A percentile compares a stretch with the other conserved stretches of the same genome.
Evolutionary conservation across 768 basidiomycete species (phyloP).

Genomic region (Auriscalpium microsporum): DNA sequence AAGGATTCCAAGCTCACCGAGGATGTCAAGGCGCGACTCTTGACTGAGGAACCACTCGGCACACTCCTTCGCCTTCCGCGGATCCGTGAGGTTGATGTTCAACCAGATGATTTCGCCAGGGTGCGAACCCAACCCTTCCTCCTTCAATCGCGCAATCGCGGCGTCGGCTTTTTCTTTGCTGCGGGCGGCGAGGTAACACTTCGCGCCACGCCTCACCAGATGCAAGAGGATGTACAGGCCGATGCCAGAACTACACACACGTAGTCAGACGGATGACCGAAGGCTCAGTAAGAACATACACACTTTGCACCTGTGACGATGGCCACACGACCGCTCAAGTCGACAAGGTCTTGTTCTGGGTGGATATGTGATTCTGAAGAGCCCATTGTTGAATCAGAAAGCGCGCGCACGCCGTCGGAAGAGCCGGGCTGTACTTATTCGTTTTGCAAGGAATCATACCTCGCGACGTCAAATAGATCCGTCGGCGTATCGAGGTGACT

Average conservation of each 20-base stretch:
- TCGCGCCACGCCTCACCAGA: slow-evolving; percentile 34
- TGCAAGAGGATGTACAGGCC: slow-evolving; percentile 16
- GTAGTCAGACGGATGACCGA: neutral
- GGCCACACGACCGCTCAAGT: slow-evolving; percentile 37
- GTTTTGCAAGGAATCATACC: too few species aligned
- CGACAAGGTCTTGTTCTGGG: slow-evolving; percentile 33
- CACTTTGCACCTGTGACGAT: slow-evolving; percentile 45
- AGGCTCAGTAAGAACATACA: slow-evolving; percentile 5
- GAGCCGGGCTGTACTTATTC: too few species aligned
- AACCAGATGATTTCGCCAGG: slow-evolving; percentile 28
- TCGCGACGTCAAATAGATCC: too few species aligned
- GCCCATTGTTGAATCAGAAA: neutral
- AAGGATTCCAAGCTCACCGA: slow-evolving; percentile 28
- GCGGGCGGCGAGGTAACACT: slow-evolving; percentile 30
- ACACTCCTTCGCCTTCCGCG: slow-evolving; percentile 24
- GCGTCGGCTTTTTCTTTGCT: slow-evolving; percentile 16
- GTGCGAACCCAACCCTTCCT: slow-evolving; percentile 22
- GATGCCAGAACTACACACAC: slow-evolving; percentile 4
- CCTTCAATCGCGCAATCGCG: slow-evolving; percentile 27
- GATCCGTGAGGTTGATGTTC: slow-evolving; percentile 32
- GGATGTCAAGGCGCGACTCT: slow-evolving; percentile 35
- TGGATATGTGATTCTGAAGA: slow-evolving; percentile 13
- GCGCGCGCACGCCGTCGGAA: too few species aligned
- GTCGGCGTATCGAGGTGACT: too few species aligned
- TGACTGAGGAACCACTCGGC: slow-evolving; percentile 29